Evolutionary conservation across 345 rosid genomes (phyloP).

Genomic region (Eucalyptus paniculata): DNA sequence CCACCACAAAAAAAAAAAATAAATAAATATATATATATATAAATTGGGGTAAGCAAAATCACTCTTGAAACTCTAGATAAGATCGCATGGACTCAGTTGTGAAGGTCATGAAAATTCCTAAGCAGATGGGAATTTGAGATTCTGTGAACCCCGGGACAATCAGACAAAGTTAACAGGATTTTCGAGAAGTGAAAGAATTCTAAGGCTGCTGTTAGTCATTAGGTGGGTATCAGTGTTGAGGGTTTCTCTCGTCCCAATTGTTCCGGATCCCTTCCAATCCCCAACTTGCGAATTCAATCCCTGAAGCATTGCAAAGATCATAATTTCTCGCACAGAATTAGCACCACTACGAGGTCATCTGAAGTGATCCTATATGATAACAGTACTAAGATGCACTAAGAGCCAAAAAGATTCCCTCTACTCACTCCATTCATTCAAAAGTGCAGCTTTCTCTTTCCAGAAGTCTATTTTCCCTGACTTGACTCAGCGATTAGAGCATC

Average conservation of each 20-base stretch:
- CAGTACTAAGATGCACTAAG: neutral
- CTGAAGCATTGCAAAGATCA: neutral
- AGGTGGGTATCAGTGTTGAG: neutral
- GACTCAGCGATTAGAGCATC: too few species aligned
- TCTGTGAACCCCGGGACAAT: neutral
- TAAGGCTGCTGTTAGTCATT: neutral
- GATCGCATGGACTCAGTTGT: neutral
- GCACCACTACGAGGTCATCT: neutral
- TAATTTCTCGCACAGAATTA: neutral
- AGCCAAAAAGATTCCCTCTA: neutral
- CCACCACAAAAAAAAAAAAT: too few species aligned
- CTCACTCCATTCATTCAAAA: too few species aligned
- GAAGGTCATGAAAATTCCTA: neutral
- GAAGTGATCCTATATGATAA: neutral
- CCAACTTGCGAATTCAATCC: neutral
- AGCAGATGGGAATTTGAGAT: neutral
- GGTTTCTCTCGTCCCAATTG: neutral
- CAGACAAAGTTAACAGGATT: neutral
- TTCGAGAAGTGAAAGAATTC: neutral
- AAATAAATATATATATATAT: too few species aligned
- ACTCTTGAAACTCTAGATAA: neutral
- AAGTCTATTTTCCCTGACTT: too few species aligned
- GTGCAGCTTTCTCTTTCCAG: too few species aligned
- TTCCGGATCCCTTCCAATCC: neutral
- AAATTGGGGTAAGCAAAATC: neutral